Percentiles rank a stretch among this genome's conserved stretches.
phyloP scores from a whole-genome alignment of 2,329 filamentous ascomycete genomes.

The Microdochium paspali region DNA sequence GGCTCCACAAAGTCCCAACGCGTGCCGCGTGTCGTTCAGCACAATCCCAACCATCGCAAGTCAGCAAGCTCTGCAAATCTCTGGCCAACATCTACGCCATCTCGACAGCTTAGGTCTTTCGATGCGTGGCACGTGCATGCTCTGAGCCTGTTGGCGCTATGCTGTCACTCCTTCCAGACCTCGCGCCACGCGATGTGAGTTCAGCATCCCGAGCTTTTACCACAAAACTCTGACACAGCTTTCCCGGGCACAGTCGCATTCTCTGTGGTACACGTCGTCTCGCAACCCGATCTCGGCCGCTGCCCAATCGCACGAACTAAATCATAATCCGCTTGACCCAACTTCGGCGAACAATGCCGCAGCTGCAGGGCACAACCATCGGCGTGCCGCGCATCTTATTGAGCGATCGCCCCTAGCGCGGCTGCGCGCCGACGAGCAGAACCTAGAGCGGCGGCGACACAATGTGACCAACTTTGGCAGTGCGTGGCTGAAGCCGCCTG shows the following conservation, averaged over 20 bases:
- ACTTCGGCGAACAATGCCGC: constrained; percentile 6
- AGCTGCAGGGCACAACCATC: constrained; percentile 17
- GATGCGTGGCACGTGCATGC: neutral
- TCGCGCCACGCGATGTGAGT: constrained; percentile 62
- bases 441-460: constrained; percentile 64
- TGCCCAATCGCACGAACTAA: constrained; percentile 21
- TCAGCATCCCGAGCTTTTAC: constrained; percentile 3
- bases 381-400: constrained; percentile 28
- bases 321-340: constrained; percentile 19
- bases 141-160: constrained; percentile 25
- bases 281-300: constrained; percentile 32
- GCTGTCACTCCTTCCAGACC: constrained; percentile 55
- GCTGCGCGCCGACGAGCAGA: constrained; percentile 67
- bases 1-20: too few relatives aligned
- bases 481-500: constrained; percentile 83
- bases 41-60: too few relatives aligned
- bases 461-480: constrained; percentile 83
- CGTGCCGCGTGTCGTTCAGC: too few relatives aligned
- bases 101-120: neutral
- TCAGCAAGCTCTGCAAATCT: neutral
- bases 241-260: constrained; percentile 46
- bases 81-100: neutral
- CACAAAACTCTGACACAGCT: constrained; percentile 9
- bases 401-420: constrained; percentile 56
- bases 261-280: constrained; percentile 64